Evolutionary conservation across 352 stramenopile species (phyloP), one percentile per base, ranked within the genome.

Genomic region (Hyaloperonospora brassicae): DNA sequence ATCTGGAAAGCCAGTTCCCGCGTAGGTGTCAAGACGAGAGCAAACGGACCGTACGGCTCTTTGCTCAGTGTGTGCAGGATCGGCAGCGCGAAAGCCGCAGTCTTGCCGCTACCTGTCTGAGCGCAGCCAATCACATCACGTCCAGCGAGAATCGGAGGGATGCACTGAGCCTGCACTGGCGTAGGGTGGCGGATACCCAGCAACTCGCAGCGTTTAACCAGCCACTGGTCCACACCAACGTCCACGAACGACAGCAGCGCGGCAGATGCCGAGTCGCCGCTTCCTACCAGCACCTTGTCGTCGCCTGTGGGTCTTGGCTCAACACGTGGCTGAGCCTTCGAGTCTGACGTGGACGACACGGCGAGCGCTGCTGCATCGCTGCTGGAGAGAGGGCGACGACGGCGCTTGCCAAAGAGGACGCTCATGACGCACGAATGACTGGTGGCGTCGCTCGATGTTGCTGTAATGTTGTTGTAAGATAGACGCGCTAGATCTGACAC

Each of bases 1-100:
- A 99, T 98, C 76, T 99, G 97, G 62, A 98, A 97, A 17, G 96
- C 96, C 10, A 99, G 76, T 77, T 99, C 97, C 17, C 97, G 72
- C 31, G 96, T 98, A 5, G 97, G 96, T 47, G 95, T 98, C 27
- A 99, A 65, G 43, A 99, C 86, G 14, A 99, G 71, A 0, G 87
- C 95, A 70, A 93, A 99, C 27, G 98, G 95, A 2, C 95, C 95
- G 57, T 97, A 97, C 48, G 78, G 83, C 50, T 98, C 94, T 45
- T 91, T 78, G 48, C 83, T 92, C n/a, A 99, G 76, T 12, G 70
- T 62, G 56, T 99, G 91, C 24, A 99, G 74, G 61, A 99, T 98
- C 9, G 96, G 97, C 38, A 99, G 77, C 24, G 90, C 91, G 70
- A 99, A 99, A 13, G 96, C 93, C 17, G 95, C 97, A 11, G 97